Conservation (phyloP, 495 filamentous ascomycete genomes). For the Penicillium ucsense region DNA sequence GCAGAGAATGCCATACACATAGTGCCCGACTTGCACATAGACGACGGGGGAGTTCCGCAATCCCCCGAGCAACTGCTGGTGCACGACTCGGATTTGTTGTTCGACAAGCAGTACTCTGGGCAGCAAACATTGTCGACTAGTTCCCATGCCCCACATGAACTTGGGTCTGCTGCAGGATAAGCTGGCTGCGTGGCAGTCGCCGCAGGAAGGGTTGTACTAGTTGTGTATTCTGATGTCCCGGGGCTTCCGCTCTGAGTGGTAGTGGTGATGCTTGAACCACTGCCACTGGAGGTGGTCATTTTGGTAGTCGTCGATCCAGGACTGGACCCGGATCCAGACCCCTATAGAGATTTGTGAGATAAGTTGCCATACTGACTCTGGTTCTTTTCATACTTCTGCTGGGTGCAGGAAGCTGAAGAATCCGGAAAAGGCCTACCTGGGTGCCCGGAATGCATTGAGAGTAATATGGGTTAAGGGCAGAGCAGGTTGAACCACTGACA, state of each 20-base stretch:
- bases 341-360: no score
- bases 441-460: neutral
- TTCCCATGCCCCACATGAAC: neutral
- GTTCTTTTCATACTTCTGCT: no score
- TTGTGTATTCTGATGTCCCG: neutral
- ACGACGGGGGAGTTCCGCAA: neutral
- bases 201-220: neutral
- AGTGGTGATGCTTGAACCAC: neutral
- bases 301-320: neutral
- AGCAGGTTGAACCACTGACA: neutral
- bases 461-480: neutral
- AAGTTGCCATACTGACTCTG: no score
- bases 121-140: neutral
- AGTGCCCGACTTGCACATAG: slow-evolving; percentile 1
- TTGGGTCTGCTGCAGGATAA: neutral
- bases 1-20: neutral
- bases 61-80: neutral
- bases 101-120: neutral
- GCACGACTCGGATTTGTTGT: neutral
- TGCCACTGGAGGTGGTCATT: neutral
- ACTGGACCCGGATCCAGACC: no score
- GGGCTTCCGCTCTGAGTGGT: neutral
- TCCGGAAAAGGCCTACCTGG: neutral
- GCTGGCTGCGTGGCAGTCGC: neutral
- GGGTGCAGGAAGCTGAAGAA: no score